These are phyloP conservation scores for Aspergillus persii DNA, from an alignment of 2,329 filamentous ascomycete genomes.

Conservation along the genomic window DNA sequence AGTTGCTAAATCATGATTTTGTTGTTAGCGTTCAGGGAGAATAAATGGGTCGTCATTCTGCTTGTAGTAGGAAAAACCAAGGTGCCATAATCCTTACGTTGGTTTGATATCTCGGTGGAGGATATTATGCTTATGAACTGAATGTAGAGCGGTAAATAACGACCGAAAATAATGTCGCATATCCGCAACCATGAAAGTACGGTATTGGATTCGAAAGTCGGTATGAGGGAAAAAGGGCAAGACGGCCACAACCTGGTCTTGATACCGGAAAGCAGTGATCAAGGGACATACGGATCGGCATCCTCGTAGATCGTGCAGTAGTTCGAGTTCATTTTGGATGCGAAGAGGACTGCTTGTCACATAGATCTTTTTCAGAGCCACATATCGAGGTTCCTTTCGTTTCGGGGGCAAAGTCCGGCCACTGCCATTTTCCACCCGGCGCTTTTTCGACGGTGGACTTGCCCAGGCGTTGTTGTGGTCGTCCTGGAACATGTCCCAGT, in stretches of 20 bases:
- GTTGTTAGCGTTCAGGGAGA: slow-evolving; percentile 4
- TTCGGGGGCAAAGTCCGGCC: slow-evolving; percentile 30
- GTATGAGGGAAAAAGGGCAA: slow-evolving; percentile 93
- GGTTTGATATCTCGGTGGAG: slow-evolving; percentile 96
- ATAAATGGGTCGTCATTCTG: background rate
- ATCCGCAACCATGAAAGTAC: slow-evolving; percentile 79
- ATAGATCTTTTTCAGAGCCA: slow-evolving; percentile 99
- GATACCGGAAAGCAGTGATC: slow-evolving; percentile 92
- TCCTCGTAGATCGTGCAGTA: slow-evolving; percentile 80
- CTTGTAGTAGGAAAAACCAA: background rate
- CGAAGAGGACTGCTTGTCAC: slow-evolving; percentile 91
- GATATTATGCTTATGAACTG: slow-evolving; percentile 80
- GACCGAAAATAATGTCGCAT: slow-evolving; percentile 88
- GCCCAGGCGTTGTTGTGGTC: slow-evolving; percentile 65
- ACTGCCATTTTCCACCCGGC: slow-evolving; percentile 43
- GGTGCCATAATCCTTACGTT: slow-evolving; percentile 52
- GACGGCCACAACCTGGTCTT: slow-evolving; percentile 92
- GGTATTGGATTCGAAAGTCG: slow-evolving; percentile 89
- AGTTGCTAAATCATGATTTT: slow-evolving; percentile 57
- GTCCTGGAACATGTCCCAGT: slow-evolving; percentile 72
- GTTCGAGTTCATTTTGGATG: slow-evolving; percentile 93
- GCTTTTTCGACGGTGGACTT: slow-evolving; percentile 63
- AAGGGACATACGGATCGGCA: slow-evolving; percentile 87
- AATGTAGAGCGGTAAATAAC: slow-evolving; percentile 78
- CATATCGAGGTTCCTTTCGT: slow-evolving; percentile 66